phyloP scores from a whole-genome alignment of 352 stramenopile species.

The Hyaloperonospora arabidopsidis region DNA sequence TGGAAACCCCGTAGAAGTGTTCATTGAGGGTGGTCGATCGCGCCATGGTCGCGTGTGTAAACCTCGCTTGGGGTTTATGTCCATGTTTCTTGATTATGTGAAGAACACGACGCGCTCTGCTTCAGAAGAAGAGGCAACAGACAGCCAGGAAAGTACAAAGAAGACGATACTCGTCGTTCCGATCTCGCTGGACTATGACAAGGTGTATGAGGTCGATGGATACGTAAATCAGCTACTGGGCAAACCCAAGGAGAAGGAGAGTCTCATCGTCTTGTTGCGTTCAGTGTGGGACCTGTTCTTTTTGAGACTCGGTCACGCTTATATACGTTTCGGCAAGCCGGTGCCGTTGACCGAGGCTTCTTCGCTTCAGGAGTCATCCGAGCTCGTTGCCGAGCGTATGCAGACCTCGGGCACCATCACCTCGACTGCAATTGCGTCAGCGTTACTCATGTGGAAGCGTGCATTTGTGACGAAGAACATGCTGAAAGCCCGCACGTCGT shows the following conservation, averaged over 20 bases:
- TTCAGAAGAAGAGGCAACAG: conserved; percentile 13
- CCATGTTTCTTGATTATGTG: conserved; percentile 62
- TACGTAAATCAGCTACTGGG: conserved; percentile 84
- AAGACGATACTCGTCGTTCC: conserved; percentile 70
- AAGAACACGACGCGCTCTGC: conserved; percentile 14
- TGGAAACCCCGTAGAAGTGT: conserved; percentile 83
- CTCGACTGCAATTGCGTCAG: conserved; percentile 59
- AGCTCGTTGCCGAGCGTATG: conserved; percentile 59
- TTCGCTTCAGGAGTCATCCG: conserved; percentile 39
- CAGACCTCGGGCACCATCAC: conserved; percentile 70
- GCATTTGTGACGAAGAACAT: conserved; percentile 50
- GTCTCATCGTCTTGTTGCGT: conserved; percentile 57
- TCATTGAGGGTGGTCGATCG: conserved; percentile 82
- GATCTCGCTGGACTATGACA: conserved; percentile 86
- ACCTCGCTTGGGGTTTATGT: conserved; percentile 60
- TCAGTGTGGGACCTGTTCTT: conserved; percentile 71
- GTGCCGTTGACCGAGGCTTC: conserved; percentile 46
- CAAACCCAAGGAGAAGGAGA: conserved; percentile 81
- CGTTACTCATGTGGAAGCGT: conserved; percentile 76
- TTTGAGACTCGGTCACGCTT: conserved; percentile 70
- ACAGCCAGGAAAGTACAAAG: conserved; percentile 18
- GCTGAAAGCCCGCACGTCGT: conserved; percentile 41
- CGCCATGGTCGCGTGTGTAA: conserved; percentile 74
- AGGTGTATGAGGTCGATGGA: conserved; percentile 80
- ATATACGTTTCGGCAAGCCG: conserved; percentile 74